Conservation (phyloP, 768 basidiomycete species). For the Mycena pura region DNA sequence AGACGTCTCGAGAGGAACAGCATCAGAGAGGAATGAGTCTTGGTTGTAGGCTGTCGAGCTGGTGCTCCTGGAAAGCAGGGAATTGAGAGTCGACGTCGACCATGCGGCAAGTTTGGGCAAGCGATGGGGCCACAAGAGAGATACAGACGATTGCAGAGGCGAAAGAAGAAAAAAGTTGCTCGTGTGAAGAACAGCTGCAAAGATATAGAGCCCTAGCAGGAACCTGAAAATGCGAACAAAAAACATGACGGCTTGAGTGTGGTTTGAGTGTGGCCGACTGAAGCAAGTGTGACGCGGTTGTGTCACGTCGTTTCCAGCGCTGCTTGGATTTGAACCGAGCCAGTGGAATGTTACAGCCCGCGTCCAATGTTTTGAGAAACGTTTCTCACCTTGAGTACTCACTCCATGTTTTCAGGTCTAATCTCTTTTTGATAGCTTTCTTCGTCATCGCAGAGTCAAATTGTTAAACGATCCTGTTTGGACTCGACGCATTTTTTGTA, state of each 20-base stretch:
- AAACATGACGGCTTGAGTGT: constrained; percentile 9
- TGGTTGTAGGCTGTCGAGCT: neutral
- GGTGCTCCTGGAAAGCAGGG: constrained; percentile 17
- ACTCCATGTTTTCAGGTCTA: too few relatives aligned
- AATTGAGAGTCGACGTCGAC: constrained; percentile 29
- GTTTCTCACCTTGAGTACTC: too few relatives aligned
- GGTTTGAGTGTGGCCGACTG: neutral
- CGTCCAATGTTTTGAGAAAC: too few relatives aligned
- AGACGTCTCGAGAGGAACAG: constrained; percentile 2
- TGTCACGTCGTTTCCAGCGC: too few relatives aligned
- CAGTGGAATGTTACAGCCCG: too few relatives aligned
- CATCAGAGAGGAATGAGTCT: constrained; percentile 22
- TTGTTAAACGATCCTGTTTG: too few relatives aligned
- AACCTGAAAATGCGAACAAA: constrained; percentile 34
- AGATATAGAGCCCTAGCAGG: constrained; percentile 42
- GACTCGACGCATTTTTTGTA: too few relatives aligned
- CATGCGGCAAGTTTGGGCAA: constrained; percentile 19
- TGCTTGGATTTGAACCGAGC: too few relatives aligned
- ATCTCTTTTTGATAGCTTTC: too few relatives aligned
- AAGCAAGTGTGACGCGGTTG: neutral
- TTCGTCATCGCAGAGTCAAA: too few relatives aligned
- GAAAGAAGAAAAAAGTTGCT: constrained; percentile 47
- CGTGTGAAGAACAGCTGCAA: constrained; percentile 51
- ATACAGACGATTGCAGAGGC: constrained; percentile 38
- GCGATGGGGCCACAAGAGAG: constrained; percentile 32